These are phyloP conservation scores for Suhomyces terraborum DNA, from an alignment of 1,139 yeast species.

Conservation along the genomic window DNA sequence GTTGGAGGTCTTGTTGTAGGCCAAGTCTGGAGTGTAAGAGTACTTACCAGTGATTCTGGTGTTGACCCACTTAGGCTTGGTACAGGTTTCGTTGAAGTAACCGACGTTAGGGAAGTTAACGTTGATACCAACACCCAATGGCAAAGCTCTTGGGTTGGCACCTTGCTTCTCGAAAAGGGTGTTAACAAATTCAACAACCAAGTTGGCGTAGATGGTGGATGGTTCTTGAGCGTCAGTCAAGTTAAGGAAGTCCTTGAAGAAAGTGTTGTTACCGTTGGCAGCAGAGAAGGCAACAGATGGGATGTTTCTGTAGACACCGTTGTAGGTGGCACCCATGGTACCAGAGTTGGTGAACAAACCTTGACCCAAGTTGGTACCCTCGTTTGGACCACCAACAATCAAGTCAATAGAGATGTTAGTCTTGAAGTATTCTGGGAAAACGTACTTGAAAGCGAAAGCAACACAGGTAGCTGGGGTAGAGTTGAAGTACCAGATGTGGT, in stretches of 20 bases:
- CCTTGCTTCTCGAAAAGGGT: constrained; percentile 37
- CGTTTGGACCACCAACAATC: constrained; percentile 51
- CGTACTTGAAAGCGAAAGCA: constrained; percentile 46
- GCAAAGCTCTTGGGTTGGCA: constrained; percentile 35
- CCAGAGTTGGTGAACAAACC: constrained; percentile 46
- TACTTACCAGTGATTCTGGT: constrained; percentile 44
- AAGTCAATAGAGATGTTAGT: constrained; percentile 39
- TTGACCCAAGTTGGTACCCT: constrained; percentile 46
- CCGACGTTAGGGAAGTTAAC: constrained; percentile 52
- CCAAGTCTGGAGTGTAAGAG: constrained; percentile 31
- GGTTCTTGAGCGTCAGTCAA: constrained; percentile 34
- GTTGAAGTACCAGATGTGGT: constrained; percentile 50
- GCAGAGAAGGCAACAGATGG: constrained; percentile 52
- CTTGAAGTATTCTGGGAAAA: constrained; percentile 41
- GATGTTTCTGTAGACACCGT: constrained; percentile 42
- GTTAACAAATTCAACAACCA: constrained; percentile 41
- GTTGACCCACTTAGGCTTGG: constrained; percentile 39
- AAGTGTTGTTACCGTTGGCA: constrained; percentile 45
- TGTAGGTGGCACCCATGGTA: constrained; percentile 49
- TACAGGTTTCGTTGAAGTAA: constrained; percentile 34
- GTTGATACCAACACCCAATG: constrained; percentile 48
- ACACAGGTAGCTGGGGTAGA: constrained; percentile 51
- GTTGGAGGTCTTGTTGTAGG: constrained; percentile 35
- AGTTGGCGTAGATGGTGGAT: constrained; percentile 44
- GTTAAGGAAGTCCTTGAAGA: constrained; percentile 42